Base-by-base conservation (phyloP, 2,329 filamentous ascomycete genomes). In the Beauveria pseudobassiana region DNA sequence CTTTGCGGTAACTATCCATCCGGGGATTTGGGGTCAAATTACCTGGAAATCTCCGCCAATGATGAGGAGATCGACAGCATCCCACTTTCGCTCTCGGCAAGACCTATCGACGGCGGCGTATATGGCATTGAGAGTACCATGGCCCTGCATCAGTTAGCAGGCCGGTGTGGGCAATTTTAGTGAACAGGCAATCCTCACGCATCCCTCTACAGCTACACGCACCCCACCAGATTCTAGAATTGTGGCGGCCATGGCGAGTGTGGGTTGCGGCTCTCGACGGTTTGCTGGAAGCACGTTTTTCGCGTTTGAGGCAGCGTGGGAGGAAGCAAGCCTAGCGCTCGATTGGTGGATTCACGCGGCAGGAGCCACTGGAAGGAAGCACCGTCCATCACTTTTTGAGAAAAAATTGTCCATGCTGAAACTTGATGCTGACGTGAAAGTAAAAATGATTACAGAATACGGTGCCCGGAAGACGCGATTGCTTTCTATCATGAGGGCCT, bases 21-120 rank as follows among this genome's bases (percentile, higher is more conserved):
- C 18, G 50, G 16, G 16, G 26, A 22, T 22, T 22, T 9, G 24
- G 16, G 45, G 59, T 38, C 40, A 22, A 26, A 51, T 12, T 76
- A 89, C 89, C 79, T 97, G 91, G 67, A 99, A 99, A 72, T 99
- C 95, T 30, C 95, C 95, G 61, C 93, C 91, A 68, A 99, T 96
- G 69, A 99, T 96, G 67, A 99, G 77, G 12, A 97, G 76, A 73
- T 99, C 95, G 34, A 98, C 86, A 40, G 83, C 85, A 66, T 89
- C 80, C 93, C 93, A 97, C 26, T 83, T 83, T 68, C 89, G 89
- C 51, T 82, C 78, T 65, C 85, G 78, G 73, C 88, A 90, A 10
- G 91, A 82, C 65, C 84, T 80, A 46, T 82, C 78, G 28, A 96
- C 84, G 1, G 90, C 88, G 1, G 88, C 85, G 74, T 98, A 99